A percentile compares a stretch with the other conserved stretches of the same genome.
These are phyloP conservation scores for Lodderomyces parapsilosis DNA, from an alignment of 1,139 yeast genomes.

Conservation along the genomic window DNA sequence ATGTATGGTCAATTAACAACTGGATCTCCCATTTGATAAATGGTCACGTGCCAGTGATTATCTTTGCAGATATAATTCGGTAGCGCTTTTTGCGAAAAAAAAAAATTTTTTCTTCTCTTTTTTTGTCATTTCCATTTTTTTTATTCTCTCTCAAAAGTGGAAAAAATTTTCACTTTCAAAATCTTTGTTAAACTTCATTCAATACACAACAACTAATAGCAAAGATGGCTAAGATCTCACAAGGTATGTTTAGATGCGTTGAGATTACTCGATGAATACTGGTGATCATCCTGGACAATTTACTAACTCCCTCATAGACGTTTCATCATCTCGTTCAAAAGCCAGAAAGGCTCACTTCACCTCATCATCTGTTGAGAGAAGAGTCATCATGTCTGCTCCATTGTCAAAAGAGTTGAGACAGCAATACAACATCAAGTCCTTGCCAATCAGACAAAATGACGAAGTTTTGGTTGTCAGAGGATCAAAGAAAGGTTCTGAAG, in stretches of 20 bases:
- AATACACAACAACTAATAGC: neutral
- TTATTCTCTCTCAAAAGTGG: neutral
- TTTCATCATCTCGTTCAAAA: constrained; percentile 99
- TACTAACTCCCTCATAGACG: constrained; percentile 62
- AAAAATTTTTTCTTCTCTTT: neutral
- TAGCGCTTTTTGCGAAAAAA: neutral
- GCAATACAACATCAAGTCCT: constrained; percentile 92
- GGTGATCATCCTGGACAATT: neutral
- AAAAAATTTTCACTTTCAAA: constrained; percentile 1
- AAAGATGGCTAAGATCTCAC: constrained; percentile 5
- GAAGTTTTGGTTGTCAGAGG: constrained; percentile 97
- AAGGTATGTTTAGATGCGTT: constrained; percentile 1
- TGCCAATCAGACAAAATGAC: constrained; percentile 99
- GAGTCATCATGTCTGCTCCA: constrained; percentile 96
- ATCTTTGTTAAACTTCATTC: neutral
- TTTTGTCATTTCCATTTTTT: no score
- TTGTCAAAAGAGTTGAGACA: constrained; percentile 98
- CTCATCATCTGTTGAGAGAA: constrained; percentile 96
- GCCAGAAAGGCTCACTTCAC: constrained; percentile 99
- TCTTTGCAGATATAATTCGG: neutral
- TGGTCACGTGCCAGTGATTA: neutral
- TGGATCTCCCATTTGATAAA: no score
- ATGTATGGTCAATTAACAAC: no score
- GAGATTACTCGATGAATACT: neutral
- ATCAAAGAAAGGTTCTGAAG: constrained; percentile 99